phyloP scores from a whole-genome alignment of 2,329 filamentous ascomycete species.

The Zymoseptoria ardabiliae region DNA sequence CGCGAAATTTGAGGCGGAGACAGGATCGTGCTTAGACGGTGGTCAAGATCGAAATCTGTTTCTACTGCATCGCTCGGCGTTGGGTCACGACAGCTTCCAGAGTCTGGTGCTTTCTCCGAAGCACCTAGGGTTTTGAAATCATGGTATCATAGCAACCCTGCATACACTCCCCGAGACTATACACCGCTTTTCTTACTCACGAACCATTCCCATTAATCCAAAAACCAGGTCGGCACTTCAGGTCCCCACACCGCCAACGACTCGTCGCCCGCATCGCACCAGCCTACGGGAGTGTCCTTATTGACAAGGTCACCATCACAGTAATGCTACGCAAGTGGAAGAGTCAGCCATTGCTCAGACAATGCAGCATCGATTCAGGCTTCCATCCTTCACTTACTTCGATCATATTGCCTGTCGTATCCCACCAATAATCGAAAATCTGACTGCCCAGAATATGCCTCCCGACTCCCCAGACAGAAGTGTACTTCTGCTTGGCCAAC shows the following conservation, averaged over 20 bases:
- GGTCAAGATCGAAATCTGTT: background rate
- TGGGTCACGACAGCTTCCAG: background rate
- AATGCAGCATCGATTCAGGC: no score
- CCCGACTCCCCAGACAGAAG: conserved; percentile 62
- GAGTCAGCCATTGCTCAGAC: background rate
- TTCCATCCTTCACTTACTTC: background rate
- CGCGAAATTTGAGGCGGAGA: conserved; percentile 80
- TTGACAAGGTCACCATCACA: conserved; percentile 62
- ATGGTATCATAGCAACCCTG: background rate
- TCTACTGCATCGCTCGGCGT: background rate
- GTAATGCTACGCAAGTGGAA: conserved; percentile 35
- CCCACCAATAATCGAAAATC: conserved; percentile 65
- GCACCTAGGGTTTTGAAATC: background rate
- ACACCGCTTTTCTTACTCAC: background rate
- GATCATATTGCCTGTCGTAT: conserved; percentile 1
- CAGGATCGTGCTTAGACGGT: conserved; percentile 42
- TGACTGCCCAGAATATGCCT: conserved; percentile 27
- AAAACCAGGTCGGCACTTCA: conserved; percentile 16
- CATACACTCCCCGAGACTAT: background rate
- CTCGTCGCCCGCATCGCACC: conserved; percentile 31
- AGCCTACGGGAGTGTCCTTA: conserved; percentile 38
- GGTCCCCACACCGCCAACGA: conserved; percentile 24
- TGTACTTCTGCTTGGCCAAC: conserved; percentile 55
- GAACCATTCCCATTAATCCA: background rate
- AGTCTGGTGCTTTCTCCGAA: background rate